These are phyloP conservation scores for Fusarium sp. DNA, from an alignment of 2,329 filamentous ascomycete species.

Conservation along the genomic window DNA sequence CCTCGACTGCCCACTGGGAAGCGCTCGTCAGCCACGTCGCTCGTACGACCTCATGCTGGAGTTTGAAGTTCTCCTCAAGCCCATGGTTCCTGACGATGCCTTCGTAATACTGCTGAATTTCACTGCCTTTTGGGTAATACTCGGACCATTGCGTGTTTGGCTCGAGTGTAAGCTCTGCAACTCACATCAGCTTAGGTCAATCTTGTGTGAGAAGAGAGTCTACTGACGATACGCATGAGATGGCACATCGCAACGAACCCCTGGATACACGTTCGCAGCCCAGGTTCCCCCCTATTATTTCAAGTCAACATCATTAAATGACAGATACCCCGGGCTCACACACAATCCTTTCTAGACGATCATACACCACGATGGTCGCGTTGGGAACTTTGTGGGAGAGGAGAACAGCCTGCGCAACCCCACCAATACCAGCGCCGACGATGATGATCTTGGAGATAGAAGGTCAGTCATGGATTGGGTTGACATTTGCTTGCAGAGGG, in stretches of 20 bases:
- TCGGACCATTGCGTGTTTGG: constrained; percentile 8
- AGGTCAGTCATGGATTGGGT: neutral
- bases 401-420: neutral
- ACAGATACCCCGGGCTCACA: neutral
- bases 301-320: neutral
- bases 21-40: neutral
- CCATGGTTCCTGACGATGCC: neutral
- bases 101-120: constrained; percentile 9
- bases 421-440: neutral
- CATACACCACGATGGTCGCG: neutral
- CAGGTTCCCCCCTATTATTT: neutral
- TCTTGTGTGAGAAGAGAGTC: neutral
- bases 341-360: neutral
- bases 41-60: neutral
- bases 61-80: neutral
- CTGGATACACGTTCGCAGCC: constrained; percentile 6
- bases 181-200: neutral
- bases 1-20: neutral
- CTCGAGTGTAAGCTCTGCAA: neutral
- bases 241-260: constrained; percentile 7
- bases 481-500: neutral
- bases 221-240: constrained; percentile 5
- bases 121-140: constrained; percentile 7
- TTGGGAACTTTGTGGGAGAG: neutral
- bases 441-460: neutral